phyloP scores from a whole-genome alignment of 441 rosid genomes.

The Gossypium davidsonii region DNA sequence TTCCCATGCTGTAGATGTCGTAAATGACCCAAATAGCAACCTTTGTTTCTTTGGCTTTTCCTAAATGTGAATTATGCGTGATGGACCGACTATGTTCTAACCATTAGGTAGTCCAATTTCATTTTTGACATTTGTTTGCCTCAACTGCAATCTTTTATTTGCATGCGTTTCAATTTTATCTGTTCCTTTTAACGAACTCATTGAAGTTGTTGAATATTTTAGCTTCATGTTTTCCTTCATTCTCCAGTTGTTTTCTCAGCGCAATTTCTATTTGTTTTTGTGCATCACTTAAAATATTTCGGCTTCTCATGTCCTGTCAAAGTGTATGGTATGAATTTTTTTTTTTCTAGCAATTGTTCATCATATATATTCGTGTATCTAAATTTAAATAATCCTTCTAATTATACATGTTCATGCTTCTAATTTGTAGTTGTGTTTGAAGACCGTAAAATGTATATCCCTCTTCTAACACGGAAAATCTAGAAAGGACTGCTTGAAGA shows the following conservation, averaged over 20 bases:
- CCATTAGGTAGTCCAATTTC: constrained; percentile 11
- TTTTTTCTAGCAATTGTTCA: too few species aligned
- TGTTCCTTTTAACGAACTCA: neutral
- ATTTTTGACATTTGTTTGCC: constrained; percentile 17
- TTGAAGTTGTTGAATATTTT: neutral
- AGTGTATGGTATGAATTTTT: too few species aligned
- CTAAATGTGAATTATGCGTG: constrained; percentile 19
- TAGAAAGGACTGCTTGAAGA: constrained; percentile 17
- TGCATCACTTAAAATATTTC: neutral
- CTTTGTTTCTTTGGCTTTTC: constrained; percentile 30
- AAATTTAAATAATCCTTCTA: too few species aligned
- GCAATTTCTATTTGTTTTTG: neutral
- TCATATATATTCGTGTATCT: too few species aligned
- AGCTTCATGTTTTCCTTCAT: neutral
- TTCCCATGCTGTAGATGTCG: constrained; percentile 32
- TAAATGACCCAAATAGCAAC: constrained; percentile 24
- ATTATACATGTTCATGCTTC: constrained; percentile 17
- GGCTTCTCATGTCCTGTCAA: too few species aligned
- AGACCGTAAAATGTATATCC: neutral
- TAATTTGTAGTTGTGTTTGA: constrained; percentile 27
- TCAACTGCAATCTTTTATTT: constrained; percentile 9
- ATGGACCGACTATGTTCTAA: constrained; percentile 13
- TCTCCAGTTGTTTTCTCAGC: neutral
- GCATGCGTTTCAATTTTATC: neutral
- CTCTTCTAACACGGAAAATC: neutral